These are phyloP conservation scores for Hydnum rufescens DNA, from an alignment of 768 basidiomycete genomes.

Conservation along the genomic window DNA sequence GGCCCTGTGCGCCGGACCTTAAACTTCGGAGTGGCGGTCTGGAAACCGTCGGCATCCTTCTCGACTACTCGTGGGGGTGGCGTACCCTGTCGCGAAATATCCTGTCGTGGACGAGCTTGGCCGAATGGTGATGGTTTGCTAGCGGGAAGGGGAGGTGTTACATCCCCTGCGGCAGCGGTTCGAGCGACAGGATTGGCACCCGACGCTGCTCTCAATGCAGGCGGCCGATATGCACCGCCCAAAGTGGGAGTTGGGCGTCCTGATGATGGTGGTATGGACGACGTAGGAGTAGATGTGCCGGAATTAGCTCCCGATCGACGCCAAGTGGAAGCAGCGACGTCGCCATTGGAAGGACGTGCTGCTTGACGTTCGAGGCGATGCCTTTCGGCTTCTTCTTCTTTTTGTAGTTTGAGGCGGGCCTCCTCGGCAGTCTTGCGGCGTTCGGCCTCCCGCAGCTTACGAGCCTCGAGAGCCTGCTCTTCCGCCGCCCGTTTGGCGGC, in stretches of 20 bases:
- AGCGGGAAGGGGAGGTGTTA: neutral
- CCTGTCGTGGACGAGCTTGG: slow-evolving; percentile 26
- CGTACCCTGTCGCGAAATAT: slow-evolving; percentile 32
- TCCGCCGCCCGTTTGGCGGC: slow-evolving; percentile 43
- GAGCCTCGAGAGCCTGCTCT: slow-evolving; percentile 30
- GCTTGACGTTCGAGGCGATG: slow-evolving; percentile 13
- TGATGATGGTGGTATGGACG: slow-evolving; percentile 2
- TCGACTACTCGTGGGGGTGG: neutral
- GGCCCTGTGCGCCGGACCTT: neutral
- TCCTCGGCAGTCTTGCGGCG: slow-evolving; percentile 20
- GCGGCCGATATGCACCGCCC: slow-evolving; percentile 8
- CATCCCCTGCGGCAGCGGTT: too few relatives aligned
- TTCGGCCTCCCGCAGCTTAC: slow-evolving; percentile 33
- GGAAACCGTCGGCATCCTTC: slow-evolving; percentile 55
- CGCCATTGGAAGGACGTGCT: neutral
- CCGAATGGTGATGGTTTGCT: slow-evolving; percentile 1
- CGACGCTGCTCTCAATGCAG: slow-evolving; percentile 1
- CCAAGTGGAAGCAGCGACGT: slow-evolving; percentile 10
- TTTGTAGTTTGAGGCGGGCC: slow-evolving; percentile 17
- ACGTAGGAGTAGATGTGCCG: slow-evolving; percentile 10
- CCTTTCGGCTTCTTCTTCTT: slow-evolving; percentile 22
- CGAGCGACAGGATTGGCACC: neutral
- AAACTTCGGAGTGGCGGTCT: slow-evolving; percentile 24
- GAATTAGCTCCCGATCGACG: slow-evolving; percentile 2
- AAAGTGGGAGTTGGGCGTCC: neutral